Percentiles rank a stretch among this genome's conserved stretches.
These are phyloP conservation scores for Neocucurbitaria cava DNA, from an alignment of 2,329 filamentous ascomycete genomes.

Conservation along the genomic window DNA sequence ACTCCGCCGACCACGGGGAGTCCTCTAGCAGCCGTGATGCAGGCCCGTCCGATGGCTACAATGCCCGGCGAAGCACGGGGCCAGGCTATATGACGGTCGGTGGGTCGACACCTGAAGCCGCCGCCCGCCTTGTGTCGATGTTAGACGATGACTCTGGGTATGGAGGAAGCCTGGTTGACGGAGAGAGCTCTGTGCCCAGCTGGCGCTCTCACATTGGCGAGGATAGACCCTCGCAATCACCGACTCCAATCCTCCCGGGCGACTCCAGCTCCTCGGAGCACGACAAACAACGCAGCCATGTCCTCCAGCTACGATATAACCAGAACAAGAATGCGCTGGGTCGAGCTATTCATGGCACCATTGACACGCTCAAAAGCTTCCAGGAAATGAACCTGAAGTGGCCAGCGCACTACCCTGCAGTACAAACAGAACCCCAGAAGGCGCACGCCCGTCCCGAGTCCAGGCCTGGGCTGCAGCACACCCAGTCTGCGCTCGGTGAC, in stretches of 20 bases:
- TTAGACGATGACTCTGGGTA: conserved; percentile 92
- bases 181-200: conserved; percentile 62
- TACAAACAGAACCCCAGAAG: conserved; percentile 62
- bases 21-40: conserved; percentile 36
- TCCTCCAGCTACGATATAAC: conserved; percentile 95
- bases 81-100: conserved; percentile 90
- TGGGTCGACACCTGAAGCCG: conserved; percentile 78
- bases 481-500: conserved; percentile 66
- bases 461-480: conserved; percentile 69
- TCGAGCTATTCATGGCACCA: conserved; percentile 83
- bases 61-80: conserved; percentile 35
- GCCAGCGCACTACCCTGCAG: conserved; percentile 94
- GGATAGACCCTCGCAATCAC: conserved; percentile 64
- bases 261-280: conserved; percentile 62
- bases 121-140: conserved; percentile 78
- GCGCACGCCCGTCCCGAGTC: conserved; percentile 56
- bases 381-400: conserved; percentile 90
- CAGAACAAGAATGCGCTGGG: conserved; percentile 87
- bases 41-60: conserved; percentile 29
- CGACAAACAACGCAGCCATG: conserved; percentile 75
- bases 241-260: conserved; percentile 60
- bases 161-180: conserved; percentile 74
- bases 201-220: conserved; percentile 65
- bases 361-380: conserved; percentile 81
- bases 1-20: conserved; percentile 31